A percentile compares a stretch with the other conserved stretches of the same genome.
These are phyloP conservation scores for Fusarium armeniacum DNA, from an alignment of 2,329 filamentous ascomycete genomes.

Conservation along the genomic window DNA sequence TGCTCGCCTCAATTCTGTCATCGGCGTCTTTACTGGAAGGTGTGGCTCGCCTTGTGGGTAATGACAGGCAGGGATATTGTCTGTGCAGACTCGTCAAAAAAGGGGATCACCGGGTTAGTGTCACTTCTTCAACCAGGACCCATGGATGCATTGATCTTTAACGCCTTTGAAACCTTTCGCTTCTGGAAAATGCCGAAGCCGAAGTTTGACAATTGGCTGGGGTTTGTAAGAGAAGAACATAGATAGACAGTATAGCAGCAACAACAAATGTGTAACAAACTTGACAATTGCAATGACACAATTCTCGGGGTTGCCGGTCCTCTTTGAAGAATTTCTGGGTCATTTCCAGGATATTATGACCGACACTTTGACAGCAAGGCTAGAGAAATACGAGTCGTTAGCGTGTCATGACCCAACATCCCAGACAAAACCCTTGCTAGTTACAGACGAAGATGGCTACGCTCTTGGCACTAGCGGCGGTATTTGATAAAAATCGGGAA, in stretches of 20 bases:
- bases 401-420: not conserved
- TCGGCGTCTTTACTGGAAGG: not conserved
- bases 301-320: not conserved
- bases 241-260: not conserved
- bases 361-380: not conserved
- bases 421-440: not conserved
- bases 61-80: not conserved
- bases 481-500: conserved; percentile 2
- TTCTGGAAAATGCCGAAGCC: not conserved
- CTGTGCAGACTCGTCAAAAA: not conserved
- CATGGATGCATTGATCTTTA: not conserved
- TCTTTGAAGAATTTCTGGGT: not conserved
- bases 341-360: conserved; percentile 6
- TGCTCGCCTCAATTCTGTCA: not conserved
- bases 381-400: not conserved
- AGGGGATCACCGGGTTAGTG: not conserved
- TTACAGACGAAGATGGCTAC: not conserved
- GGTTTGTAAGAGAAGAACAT: rapidly evolving
- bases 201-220: not conserved
- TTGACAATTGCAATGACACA: not conserved
- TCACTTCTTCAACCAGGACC: not conserved
- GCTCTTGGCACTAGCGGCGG: conserved; percentile 8
- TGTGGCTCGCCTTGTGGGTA: not conserved
- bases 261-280: not conserved
- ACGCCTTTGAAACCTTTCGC: not conserved